Base-by-base conservation (phyloP, 768 basidiomycete genomes). In the Podaxis sp. region DNA sequence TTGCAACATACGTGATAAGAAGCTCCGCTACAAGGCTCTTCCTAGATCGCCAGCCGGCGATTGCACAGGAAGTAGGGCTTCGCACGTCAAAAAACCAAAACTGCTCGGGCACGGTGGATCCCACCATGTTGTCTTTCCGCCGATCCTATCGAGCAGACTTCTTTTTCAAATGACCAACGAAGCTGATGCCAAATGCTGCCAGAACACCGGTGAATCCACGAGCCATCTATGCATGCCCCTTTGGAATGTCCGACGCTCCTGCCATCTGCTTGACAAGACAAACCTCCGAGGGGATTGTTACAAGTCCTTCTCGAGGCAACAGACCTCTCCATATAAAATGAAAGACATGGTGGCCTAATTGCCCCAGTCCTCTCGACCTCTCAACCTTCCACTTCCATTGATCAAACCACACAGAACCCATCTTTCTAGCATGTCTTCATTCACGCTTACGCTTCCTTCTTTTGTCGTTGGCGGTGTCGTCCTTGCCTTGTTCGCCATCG, bases 401-500 rank as follows among this genome's bases (percentile, higher is more conserved):
- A 28, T 56, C 39, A 24, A 24, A 12, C 8, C 11, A 19, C 54
- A 5, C 33, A 19, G 2, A 24, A 19, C 48, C 24, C 12, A 36
- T 26, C n/a, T 4, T 33, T 9, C 30, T 28, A 60, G 13, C 15
- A 52, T 52, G 49, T 60, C 59, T 2, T 46, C 44, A 19, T 60
- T 30, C 38, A 52, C 33, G 9, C 49, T 60, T 12, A 60, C 33
- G 13, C 33, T 60, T 30, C 51, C 59, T 26, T 60, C 59, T 6
- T 51, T 38, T 36, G 49, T 51, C 36, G 59, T 60, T 52, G 59
- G 59, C 22, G 49, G 59, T 39, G 59, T 52, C 17, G 49, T 60
- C 33, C 49, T 60, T 40, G 48, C 59, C 4, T 28, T 60, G 36
- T 49, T 60, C 4, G 51, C 49, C 39, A 38, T 60, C 3, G 51